Base-by-base conservation (phyloP, 176 grass and related monocot species). In the Oryza glaberrima region DNA sequence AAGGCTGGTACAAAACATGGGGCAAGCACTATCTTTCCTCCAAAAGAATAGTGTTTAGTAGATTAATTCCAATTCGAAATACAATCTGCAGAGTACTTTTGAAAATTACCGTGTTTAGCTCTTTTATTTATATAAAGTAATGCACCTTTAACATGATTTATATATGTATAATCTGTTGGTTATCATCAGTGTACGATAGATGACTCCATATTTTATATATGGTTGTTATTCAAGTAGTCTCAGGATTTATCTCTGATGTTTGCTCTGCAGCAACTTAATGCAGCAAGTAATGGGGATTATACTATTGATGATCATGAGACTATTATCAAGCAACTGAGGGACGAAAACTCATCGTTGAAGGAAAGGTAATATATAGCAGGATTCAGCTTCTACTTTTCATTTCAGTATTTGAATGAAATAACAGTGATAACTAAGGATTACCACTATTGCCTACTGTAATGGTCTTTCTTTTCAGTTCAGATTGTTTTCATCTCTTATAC, bases 291-390 rank as follows among this genome's bases (percentile, higher is more conserved):
- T 52, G 38, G 64, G 83, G 84, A 72, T 23, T 82, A 45, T 41
- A 43, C 36, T 13, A 20, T 71, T 15, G 65, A 82, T 63, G 76
- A 90, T 36, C 77, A 35, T 36, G 82, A 73, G 75, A 12, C 70
- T 72, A 60, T 88, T 81, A 87, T 96, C 82, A 86, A 89, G 75
- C 9, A 92, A 78, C 77, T 98, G 69, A 94, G 82, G 87, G 91
- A 89, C 85, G 91, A 95, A 91, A 96, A 96, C 52, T 74, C 77
- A 26, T 85, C 73, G 56, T 83, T 98, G 63, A 88, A 96, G 82
- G 90, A 94, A 86, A 96, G 92, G 96, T 95, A 91, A 61, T 87
- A 78, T 81, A 58, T 63, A 70, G 23, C 60, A 48, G 40, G 67
- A 13, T 75, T 52, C 5, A 28, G 4, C 81, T 81, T 77, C 40